Evolutionary conservation across 2,329 filamentous ascomycete genomes (phyloP).

Genomic region (Zymoseptoria tritici): DNA sequence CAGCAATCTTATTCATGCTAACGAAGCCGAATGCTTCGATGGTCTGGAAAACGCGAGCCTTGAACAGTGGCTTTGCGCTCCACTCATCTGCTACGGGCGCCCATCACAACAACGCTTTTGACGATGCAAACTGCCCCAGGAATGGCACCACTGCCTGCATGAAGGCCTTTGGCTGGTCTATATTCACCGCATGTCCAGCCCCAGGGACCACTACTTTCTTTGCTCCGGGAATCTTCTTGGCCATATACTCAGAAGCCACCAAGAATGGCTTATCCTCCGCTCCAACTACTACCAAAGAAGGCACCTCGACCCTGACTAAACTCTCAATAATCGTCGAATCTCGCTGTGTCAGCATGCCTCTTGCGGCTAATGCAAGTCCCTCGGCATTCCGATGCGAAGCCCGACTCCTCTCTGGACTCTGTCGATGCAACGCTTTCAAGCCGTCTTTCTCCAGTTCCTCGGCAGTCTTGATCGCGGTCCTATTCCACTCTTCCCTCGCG

Average conservation of each 20-base stretch:
- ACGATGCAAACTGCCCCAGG: constrained; percentile 2
- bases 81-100: too few species aligned
- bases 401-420: constrained; percentile 14
- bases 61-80: too few species aligned
- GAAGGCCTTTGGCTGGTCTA: constrained; percentile 21
- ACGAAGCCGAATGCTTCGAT: too few species aligned
- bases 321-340: constrained; percentile 20
- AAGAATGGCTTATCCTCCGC: constrained; percentile 23
- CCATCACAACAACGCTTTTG: constrained; percentile 1
- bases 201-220: constrained; percentile 19
- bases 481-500: constrained; percentile 21
- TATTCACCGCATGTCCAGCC: constrained; percentile 24
- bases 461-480: constrained; percentile 17
- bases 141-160: constrained; percentile 15
- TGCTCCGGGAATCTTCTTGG: constrained; percentile 22
- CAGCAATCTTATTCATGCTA: neutral
- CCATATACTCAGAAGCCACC: constrained; percentile 24
- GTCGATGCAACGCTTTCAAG: constrained; percentile 7
- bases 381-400: constrained; percentile 19
- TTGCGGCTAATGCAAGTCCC: constrained; percentile 21
- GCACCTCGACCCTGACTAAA: constrained; percentile 16
- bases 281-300: constrained; percentile 21
- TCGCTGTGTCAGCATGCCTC: constrained; percentile 23
- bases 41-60: too few species aligned
- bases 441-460: constrained; percentile 18